Percentiles rank a stretch among this genome's conserved stretches.
Conservation (phyloP, 371 early-diverging fungal genomes). For the Lichtheimia ramosa region DNA sequence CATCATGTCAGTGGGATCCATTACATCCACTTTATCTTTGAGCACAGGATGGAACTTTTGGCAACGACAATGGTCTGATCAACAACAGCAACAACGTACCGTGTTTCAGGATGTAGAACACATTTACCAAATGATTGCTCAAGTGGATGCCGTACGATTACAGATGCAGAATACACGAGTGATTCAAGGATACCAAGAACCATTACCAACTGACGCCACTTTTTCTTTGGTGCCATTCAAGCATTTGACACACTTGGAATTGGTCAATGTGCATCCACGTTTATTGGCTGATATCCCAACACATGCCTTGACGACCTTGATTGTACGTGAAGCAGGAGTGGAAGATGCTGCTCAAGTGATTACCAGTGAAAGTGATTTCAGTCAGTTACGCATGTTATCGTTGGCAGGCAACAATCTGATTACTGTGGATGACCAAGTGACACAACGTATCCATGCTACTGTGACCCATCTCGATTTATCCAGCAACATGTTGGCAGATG, state of each 20-base stretch:
- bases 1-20: constrained; percentile 53
- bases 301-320: constrained; percentile 40
- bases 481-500: constrained; percentile 59
- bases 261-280: constrained; percentile 46
- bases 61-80: constrained; percentile 26
- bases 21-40: constrained; percentile 60
- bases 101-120: constrained; percentile 57
- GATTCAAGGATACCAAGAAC: constrained; percentile 45
- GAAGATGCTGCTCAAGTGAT: constrained; percentile 49
- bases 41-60: constrained; percentile 68
- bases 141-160: constrained; percentile 52
- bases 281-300: constrained; percentile 52
- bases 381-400: constrained; percentile 48
- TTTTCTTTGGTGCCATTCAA: constrained; percentile 45
- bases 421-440: constrained; percentile 47
- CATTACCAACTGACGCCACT: constrained; percentile 36
- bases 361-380: constrained; percentile 41
- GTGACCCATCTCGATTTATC: constrained; percentile 66
- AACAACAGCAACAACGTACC: constrained; percentile 12
- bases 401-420: constrained; percentile 61
- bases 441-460: constrained; percentile 35
- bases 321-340: constrained; percentile 45
- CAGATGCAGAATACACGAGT: constrained; percentile 49
- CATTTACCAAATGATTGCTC: constrained; percentile 51
- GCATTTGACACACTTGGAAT: constrained; percentile 50